These are phyloP conservation scores for Capsicum pubescens DNA, from an alignment of 257 asterid genomes.

Conservation along the genomic window DNA sequence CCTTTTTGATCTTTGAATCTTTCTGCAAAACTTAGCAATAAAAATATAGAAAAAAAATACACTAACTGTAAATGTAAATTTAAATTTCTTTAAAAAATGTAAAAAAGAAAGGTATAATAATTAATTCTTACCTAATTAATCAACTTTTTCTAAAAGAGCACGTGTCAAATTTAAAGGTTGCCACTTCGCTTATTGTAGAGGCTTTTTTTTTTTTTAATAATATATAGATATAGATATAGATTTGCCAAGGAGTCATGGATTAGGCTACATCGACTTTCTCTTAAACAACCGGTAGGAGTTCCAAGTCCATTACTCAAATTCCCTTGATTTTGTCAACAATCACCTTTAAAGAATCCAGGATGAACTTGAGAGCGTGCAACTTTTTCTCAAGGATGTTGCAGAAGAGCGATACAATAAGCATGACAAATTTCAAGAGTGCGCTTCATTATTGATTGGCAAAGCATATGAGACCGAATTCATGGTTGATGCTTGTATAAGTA, in stretches of 20 bases:
- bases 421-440: neutral
- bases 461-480: neutral
- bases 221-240: too few relatives aligned
- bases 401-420: neutral
- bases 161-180: too few relatives aligned
- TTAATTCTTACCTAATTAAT: too few relatives aligned
- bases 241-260: constrained; percentile 3
- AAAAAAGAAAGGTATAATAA: too few relatives aligned
- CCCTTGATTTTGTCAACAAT: neutral
- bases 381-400: neutral
- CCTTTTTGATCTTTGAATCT: too few relatives aligned
- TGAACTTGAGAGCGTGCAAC: neutral
- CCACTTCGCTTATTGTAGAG: too few relatives aligned
- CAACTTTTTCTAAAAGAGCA: too few relatives aligned
- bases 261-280: neutral
- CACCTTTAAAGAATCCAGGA: neutral
- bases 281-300: neutral
- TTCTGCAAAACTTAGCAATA: too few relatives aligned
- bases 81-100: too few relatives aligned
- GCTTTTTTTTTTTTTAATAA: too few relatives aligned
- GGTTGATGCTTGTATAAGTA: neutral
- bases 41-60: too few relatives aligned
- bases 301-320: neutral
- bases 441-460: neutral
- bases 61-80: too few relatives aligned